Evolutionary conservation across 129 eudicot genomes (phyloP), one percentile per base, ranked within the genome.

Genomic region (Rutidosis leptorrhynchoides): DNA sequence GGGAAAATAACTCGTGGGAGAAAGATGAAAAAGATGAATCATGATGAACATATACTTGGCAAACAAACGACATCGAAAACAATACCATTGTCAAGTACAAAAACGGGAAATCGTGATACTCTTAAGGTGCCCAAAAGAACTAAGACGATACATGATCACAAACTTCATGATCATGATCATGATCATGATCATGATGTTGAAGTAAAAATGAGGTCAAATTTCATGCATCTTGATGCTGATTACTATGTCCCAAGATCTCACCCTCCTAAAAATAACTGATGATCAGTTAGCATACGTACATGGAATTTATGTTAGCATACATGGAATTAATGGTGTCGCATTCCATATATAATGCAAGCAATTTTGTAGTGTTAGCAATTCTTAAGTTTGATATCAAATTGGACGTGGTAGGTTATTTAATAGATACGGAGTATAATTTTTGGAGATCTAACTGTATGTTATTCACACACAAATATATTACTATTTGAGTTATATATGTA

Each of bases 241-340:
- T 87, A 87, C 71, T 77, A 74, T 65, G 62, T 62, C 21, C 85
- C 95, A 16, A 81, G 78, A 54, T 58, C 87, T 33, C 95, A 87
- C 70, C 90, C 95, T 35, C 90, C 95, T 23, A 79, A 46, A 77
- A 70, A 87, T 67, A 87, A 87, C 71, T 87, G 64, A 83, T n/a
- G n/a, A n/a, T n/a, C n/a, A n/a, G 16, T 48, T 66, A 55, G 37
- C n/a, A 71, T n/a, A n/a, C n/a, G n/a, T 30, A 64, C 7, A 58
- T 65, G 58, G 64, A 25, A 49, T n/a, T 20, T 61, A 51, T 17
- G 16, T 48, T 66, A 55, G 37, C n/a, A 71, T 30, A 64, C 7
- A 58, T 65, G 58, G 64, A 25, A 49, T n/a, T 20, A 68, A 51
- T 17, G 42, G 42, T 70, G 57, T 35, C 22, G n/a, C 30, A 35